These are phyloP conservation scores for Xylariaceae sp. DNA, from an alignment of 2,329 filamentous ascomycete species.

Conservation along the genomic window DNA sequence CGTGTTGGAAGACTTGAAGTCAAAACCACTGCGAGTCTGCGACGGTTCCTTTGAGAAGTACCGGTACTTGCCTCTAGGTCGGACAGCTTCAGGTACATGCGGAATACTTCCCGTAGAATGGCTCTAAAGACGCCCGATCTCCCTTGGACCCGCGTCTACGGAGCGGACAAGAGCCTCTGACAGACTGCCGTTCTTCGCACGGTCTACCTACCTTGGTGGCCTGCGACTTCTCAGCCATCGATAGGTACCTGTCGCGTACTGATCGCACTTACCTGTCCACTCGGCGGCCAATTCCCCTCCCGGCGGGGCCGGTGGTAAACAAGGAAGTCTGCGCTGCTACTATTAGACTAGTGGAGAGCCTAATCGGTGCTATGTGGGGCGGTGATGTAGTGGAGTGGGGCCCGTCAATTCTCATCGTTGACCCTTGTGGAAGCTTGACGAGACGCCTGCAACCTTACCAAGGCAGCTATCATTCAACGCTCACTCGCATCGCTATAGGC, in stretches of 20 bases:
- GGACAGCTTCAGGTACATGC: too few species aligned
- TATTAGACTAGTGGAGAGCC: not conserved
- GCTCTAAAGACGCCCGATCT: not conserved
- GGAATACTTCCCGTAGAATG: not conserved
- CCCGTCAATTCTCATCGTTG: not conserved
- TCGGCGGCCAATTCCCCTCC: not conserved
- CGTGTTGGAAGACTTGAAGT: too few species aligned
- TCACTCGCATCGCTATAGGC: not conserved
- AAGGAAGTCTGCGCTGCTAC: not conserved
- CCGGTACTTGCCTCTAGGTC: too few species aligned
- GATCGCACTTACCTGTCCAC: not conserved
- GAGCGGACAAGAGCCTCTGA: not conserved
- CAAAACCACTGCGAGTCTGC: too few species aligned
- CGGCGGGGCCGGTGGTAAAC: not conserved
- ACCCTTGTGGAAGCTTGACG: not conserved
- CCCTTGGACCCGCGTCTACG: not conserved
- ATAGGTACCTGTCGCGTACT: too few species aligned
- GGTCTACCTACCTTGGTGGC: too few species aligned
- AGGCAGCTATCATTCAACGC: not conserved
- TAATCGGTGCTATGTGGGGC: not conserved
- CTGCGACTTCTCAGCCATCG: too few species aligned
- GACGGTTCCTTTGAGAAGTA: too few species aligned
- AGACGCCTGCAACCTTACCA: too few species aligned
- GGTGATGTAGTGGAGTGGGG: not conserved
- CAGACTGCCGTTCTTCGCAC: too few species aligned